Conservation (phyloP, 2,329 filamentous ascomycete species). For the Lithohypha guttulata region DNA sequence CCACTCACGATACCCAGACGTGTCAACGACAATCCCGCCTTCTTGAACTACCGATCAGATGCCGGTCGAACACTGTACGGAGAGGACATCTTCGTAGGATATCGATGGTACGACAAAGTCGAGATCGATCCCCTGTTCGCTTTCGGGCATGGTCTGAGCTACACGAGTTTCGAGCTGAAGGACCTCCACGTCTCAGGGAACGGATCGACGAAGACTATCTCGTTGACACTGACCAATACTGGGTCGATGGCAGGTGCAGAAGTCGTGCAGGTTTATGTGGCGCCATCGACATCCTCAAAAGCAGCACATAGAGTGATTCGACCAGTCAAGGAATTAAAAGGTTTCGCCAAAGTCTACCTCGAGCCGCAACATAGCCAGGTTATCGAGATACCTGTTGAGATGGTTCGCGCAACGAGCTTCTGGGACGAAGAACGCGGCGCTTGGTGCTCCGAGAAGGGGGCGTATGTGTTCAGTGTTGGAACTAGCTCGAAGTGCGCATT, state of each 20-base stretch:
- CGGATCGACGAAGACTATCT: not conserved
- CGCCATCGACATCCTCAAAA: not conserved
- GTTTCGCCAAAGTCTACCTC: constrained; percentile 37
- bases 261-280: constrained; percentile 12
- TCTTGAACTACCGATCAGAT: constrained; percentile 62
- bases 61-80: constrained; percentile 62
- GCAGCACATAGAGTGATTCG: constrained; percentile 23
- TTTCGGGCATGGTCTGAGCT: constrained; percentile 70
- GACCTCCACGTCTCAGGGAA: constrained; percentile 29
- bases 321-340: constrained; percentile 35
- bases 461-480: too few species aligned
- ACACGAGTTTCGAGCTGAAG: constrained; percentile 55
- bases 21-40: constrained; percentile 60
- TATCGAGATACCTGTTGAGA: too few species aligned
- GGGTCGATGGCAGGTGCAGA: constrained; percentile 9
- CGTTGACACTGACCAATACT: constrained; percentile 7
- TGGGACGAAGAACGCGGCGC: too few species aligned
- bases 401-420: too few species aligned
- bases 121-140: constrained; percentile 55
- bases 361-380: too few species aligned
- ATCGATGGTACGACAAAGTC: constrained; percentile 64
- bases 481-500: too few species aligned
- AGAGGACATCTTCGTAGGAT: constrained; percentile 70
- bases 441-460: too few species aligned
- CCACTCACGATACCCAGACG: constrained; percentile 59